phyloP scores from a whole-genome alignment of 1,284 basidiomycete genomes.

The Microbotryum scabiosae region DNA sequence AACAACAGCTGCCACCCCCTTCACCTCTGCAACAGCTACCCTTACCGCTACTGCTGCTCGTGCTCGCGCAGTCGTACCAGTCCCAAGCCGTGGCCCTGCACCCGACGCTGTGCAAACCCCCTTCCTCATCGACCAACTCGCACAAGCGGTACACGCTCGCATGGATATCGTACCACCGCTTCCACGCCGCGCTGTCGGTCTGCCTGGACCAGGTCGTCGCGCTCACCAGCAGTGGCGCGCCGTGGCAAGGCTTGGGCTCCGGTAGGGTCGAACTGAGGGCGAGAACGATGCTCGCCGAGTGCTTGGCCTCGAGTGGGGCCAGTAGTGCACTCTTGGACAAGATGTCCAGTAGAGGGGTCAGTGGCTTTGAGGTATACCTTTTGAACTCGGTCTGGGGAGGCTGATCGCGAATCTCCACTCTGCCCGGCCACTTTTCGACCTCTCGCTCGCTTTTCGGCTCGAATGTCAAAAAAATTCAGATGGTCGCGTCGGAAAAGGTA shows the following conservation, averaged over 20 bases:
- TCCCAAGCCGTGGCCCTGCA: not conserved
- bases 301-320: not conserved
- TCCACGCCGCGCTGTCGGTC: not conserved
- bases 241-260: not conserved
- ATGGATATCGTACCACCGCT: not conserved
- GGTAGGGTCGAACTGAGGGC: slow-evolving; percentile 4
- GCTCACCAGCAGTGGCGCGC: not conserved
- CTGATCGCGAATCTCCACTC: no score
- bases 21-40: not conserved
- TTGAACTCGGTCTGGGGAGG: no score
- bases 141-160: not conserved
- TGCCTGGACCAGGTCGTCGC: not conserved
- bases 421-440: no score
- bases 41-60: not conserved
- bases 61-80: not conserved
- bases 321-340: not conserved
- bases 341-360: not conserved
- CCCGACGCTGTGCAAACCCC: not conserved
- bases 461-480: not conserved
- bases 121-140: not conserved
- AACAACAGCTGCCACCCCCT: no score
- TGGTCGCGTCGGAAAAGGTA: not conserved
- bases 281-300: not conserved
- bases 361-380: not conserved
- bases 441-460: not conserved